These are phyloP conservation scores for Leccinum arenicola DNA, from an alignment of 768 basidiomycete species.

Conservation along the genomic window DNA sequence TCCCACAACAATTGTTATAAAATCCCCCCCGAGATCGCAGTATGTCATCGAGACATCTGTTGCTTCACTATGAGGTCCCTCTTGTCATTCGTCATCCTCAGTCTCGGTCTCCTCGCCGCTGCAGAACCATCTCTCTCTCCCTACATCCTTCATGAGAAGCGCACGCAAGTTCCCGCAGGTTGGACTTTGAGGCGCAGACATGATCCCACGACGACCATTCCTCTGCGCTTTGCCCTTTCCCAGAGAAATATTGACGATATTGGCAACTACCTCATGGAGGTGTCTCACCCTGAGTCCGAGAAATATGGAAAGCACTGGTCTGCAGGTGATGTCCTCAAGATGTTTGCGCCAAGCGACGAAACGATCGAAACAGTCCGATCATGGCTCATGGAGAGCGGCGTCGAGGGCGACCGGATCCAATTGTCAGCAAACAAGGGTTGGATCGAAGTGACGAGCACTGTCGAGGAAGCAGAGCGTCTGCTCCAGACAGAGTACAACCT, in stretches of 20 bases:
- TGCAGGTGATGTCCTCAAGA: constrained; percentile 22
- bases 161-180: constrained; percentile 30
- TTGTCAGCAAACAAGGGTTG: constrained; percentile 23
- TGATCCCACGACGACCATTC: constrained; percentile 26
- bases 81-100: constrained; percentile 13
- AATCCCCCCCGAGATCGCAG: background rate
- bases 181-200: constrained; percentile 41
- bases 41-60: background rate
- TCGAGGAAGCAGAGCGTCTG: constrained; percentile 33
- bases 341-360: constrained; percentile 29
- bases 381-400: constrained; percentile 30
- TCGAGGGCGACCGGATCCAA: constrained; percentile 21
- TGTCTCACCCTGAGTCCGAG: constrained; percentile 33
- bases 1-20: constrained; percentile 17
- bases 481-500: constrained; percentile 34
- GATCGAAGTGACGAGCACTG: constrained; percentile 27
- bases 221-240: constrained; percentile 32
- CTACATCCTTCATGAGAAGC: constrained; percentile 39
- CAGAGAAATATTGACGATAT: constrained; percentile 32
- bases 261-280: constrained; percentile 29
- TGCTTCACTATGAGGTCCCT: constrained; percentile 16
- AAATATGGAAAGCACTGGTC: constrained; percentile 35
- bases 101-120: constrained; percentile 18
- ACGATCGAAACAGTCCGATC: constrained; percentile 23
- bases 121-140: constrained; percentile 17